Evolutionary conservation across 192 early-diverging fungal genomes (phyloP).

Genomic region (Cetraspora pellucida): DNA sequence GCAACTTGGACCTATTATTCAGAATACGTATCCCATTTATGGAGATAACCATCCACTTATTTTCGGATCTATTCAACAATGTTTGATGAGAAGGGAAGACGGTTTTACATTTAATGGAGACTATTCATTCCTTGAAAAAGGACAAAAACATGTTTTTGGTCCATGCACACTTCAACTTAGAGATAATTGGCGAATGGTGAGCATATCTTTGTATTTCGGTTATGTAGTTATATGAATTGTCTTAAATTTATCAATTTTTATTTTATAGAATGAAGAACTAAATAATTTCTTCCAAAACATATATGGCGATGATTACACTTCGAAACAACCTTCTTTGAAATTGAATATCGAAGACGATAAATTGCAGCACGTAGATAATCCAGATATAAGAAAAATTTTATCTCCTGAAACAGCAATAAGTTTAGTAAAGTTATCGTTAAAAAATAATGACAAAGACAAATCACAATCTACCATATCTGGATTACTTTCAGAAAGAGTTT

Average conservation of each 20-base stretch:
- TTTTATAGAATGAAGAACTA: slow-evolving; percentile 49
- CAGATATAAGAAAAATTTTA: slow-evolving; percentile 40
- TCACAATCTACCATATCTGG: neutral
- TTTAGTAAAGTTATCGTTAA: slow-evolving; percentile 42
- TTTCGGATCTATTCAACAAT: slow-evolving; percentile 55
- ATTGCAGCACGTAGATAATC: slow-evolving; percentile 21
- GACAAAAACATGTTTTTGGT: slow-evolving; percentile 44
- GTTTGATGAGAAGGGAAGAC: slow-evolving; percentile 46
- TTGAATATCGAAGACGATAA: slow-evolving; percentile 3
- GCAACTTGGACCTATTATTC: slow-evolving; percentile 54
- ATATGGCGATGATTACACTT: slow-evolving; percentile 46
- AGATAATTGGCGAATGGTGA: slow-evolving; percentile 59
- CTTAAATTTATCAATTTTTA: neutral
- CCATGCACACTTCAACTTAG: slow-evolving; percentile 53
- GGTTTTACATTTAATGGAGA: slow-evolving; percentile 30
- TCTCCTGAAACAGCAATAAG: slow-evolving; percentile 42
- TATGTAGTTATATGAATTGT: neutral
- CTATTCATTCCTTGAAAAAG: slow-evolving; percentile 38
- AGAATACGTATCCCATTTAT: slow-evolving; percentile 44
- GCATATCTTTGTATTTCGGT: neutral
- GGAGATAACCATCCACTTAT: slow-evolving; percentile 40
- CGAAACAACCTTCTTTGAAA: slow-evolving; percentile 28
- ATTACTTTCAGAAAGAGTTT: slow-evolving; percentile 16
- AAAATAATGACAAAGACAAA: neutral
- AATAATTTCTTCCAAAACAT: slow-evolving; percentile 52